Evolutionary conservation across 345 rosid genomes (phyloP).

Genomic region (Litchi chinensis): DNA sequence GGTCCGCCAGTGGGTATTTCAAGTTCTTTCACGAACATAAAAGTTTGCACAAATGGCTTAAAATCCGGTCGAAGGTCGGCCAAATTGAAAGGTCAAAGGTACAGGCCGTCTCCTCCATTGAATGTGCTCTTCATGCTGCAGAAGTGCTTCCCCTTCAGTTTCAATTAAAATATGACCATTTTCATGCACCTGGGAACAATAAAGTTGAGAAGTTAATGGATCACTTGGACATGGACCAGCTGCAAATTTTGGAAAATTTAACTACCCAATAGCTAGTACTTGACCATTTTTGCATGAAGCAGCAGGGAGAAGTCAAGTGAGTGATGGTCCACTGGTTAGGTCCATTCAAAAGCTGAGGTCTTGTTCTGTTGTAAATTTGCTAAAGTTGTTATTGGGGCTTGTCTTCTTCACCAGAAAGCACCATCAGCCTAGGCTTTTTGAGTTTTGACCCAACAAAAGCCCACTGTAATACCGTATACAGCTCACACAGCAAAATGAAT

Average conservation of each 20-base stretch:
- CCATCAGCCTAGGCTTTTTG: not conserved
- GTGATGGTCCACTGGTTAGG: not conserved
- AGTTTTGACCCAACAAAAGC: slow-evolving; percentile 1
- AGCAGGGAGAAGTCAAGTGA: not conserved
- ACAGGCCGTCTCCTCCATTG: not conserved
- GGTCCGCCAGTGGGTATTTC: no score
- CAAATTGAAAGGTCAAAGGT: not conserved
- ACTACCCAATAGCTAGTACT: not conserved
- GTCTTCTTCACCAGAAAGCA: not conserved
- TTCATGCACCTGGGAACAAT: not conserved
- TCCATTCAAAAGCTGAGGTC: not conserved
- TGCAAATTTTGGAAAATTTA: slow-evolving; percentile 12
- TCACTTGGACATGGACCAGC: not conserved
- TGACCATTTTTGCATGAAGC: not conserved
- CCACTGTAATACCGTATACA: not conserved
- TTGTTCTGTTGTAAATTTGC: not conserved
- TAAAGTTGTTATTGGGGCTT: not conserved
- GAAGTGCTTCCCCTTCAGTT: not conserved
- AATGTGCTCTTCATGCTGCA: not conserved
- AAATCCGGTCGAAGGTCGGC: not conserved
- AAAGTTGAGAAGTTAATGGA: not conserved
- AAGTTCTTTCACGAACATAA: not conserved
- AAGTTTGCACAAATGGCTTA: not conserved
- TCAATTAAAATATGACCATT: not conserved
- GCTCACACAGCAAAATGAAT: not conserved